Conservation (phyloP, 441 rosid species). For the Isatis lusitanica region DNA sequence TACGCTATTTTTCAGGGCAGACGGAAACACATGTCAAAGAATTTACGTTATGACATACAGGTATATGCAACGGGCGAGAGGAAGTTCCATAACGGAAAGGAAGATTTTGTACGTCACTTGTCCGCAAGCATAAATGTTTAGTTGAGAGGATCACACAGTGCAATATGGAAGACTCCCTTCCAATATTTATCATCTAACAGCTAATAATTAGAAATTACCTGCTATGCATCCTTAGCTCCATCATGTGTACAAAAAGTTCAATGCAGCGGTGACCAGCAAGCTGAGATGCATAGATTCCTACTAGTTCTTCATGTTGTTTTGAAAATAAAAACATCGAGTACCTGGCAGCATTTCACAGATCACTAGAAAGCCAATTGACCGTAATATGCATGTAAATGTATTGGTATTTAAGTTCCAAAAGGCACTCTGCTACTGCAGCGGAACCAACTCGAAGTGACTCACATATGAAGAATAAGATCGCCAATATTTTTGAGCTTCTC, state of each 20-base stretch:
- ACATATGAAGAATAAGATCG: constrained; percentile 91
- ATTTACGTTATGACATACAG: constrained; percentile 9
- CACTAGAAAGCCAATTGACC: constrained; percentile 23
- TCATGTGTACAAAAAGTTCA: constrained; percentile 98
- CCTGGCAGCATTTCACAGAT: constrained; percentile 56
- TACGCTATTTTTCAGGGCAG: constrained; percentile 27
- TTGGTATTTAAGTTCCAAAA: constrained; percentile 18
- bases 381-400: constrained; percentile 11
- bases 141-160: constrained; percentile 11
- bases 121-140: not conserved
- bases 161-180: constrained; percentile 11
- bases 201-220: constrained; percentile 47
- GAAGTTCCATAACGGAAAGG: too few species aligned
- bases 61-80: not conserved
- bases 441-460: constrained; percentile 38
- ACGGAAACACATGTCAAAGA: constrained; percentile 22
- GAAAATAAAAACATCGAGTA: constrained; percentile 93
- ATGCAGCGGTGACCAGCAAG: constrained; percentile 90
- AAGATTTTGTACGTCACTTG: not conserved
- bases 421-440: not conserved
- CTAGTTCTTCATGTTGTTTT: constrained; percentile 92
- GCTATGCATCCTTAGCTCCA: constrained; percentile 90
- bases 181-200: not conserved
- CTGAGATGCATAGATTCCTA: constrained; percentile 97
- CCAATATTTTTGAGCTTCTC: constrained; percentile 92